phyloP scores from a whole-genome alignment of 495 filamentous ascomycete genomes.

The Neurospora sp. region DNA sequence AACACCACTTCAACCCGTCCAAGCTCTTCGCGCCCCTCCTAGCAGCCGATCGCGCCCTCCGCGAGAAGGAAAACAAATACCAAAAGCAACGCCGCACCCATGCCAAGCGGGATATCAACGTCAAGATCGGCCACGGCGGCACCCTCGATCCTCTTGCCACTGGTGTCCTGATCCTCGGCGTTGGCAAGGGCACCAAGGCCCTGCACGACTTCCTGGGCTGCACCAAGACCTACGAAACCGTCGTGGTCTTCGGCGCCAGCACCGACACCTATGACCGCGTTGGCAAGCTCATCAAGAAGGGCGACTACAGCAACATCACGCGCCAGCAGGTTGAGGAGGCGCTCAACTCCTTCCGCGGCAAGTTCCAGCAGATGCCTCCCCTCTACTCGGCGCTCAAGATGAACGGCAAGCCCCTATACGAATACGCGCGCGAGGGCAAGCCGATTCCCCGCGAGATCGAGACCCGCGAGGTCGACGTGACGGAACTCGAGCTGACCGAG shows the following conservation, averaged over 20 bases:
- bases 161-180: slow-evolving; percentile 78
- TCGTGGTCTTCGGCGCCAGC: slow-evolving; percentile 81
- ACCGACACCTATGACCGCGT: slow-evolving; percentile 85
- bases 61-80: slow-evolving; percentile 41
- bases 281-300: slow-evolving; percentile 70
- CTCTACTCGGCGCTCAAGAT: slow-evolving; percentile 86
- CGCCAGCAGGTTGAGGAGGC: slow-evolving; percentile 66
- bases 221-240: slow-evolving; percentile 85
- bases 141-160: slow-evolving; percentile 92
- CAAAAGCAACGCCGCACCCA: slow-evolving; percentile 44
- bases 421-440: slow-evolving; percentile 88
- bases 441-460: slow-evolving; percentile 75
- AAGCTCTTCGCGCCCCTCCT: slow-evolving; percentile 66
- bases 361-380: slow-evolving; percentile 84
- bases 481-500: slow-evolving; percentile 67
- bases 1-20: slow-evolving; percentile 74
- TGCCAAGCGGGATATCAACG: slow-evolving; percentile 46
- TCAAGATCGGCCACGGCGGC: slow-evolving; percentile 95
- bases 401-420: slow-evolving; percentile 84
- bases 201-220: slow-evolving; percentile 70
- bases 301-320: slow-evolving; percentile 68
- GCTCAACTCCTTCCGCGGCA: slow-evolving; percentile 66
- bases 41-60: slow-evolving; percentile 40
- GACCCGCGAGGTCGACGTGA: slow-evolving; percentile 64
- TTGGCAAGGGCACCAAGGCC: slow-evolving; percentile 79